Percentiles rank a stretch among this genome's conserved stretches.
Evolutionary conservation across 2,329 filamentous ascomycete genomes (phyloP).

Genomic region (Mollisiaceae sp.): DNA sequence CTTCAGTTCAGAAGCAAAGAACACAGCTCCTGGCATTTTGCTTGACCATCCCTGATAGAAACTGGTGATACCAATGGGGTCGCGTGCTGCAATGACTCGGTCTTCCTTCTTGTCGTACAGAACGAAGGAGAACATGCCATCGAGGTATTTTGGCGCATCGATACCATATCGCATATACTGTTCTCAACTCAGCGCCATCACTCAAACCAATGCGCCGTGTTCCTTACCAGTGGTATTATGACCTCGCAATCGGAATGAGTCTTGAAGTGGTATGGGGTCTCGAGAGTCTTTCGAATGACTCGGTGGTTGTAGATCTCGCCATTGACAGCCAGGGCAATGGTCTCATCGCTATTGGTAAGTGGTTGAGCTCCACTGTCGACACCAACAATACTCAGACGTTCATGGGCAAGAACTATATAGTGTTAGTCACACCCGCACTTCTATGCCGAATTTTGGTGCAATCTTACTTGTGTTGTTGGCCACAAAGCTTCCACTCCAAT

Average conservation of each 20-base stretch:
- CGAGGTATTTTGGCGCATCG: constrained; percentile 89
- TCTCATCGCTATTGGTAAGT: constrained; percentile 87
- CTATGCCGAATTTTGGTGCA: not conserved
- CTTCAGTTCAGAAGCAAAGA: constrained; percentile 98
- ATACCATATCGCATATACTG: constrained; percentile 92
- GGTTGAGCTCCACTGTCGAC: constrained; percentile 94
- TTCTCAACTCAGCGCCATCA: constrained; percentile 22
- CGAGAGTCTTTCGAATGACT: constrained; percentile 85
- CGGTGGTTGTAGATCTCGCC: constrained; percentile 99
- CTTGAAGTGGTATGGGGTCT: constrained; percentile 92
- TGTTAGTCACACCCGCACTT: constrained; percentile 27
- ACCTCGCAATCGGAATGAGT: constrained; percentile 98
- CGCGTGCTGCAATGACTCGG: constrained; percentile 89
- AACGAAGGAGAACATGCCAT: constrained; percentile 99
- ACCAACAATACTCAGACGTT: constrained; percentile 96
- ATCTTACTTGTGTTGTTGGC: constrained; percentile 86
- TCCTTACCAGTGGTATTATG: constrained; percentile 88
- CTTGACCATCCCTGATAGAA: constrained; percentile 96
- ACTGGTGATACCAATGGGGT: constrained; percentile 96
- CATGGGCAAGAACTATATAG: constrained; percentile 84
- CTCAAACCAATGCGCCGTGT: constrained; percentile 9
- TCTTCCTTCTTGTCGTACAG: constrained; percentile 95
- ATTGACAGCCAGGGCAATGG: constrained; percentile 93
- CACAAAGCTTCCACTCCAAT: constrained; percentile 95
- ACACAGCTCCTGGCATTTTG: constrained; percentile 80